phyloP scores from a whole-genome alignment of 2,329 filamentous ascomycete species.

The Trematosphaeria pertusa region DNA sequence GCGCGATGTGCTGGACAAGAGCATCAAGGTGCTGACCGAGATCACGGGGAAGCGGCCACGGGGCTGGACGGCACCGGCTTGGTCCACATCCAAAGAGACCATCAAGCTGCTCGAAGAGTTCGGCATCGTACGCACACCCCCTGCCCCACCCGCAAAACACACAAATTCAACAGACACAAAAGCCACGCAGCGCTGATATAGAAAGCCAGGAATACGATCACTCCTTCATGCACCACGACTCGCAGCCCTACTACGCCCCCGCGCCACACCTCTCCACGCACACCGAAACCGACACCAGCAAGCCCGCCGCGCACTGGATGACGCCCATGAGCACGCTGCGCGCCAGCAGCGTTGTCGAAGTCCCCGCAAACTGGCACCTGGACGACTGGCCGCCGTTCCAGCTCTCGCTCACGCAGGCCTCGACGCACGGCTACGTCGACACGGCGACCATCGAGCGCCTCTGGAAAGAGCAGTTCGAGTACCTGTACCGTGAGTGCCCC shows the following conservation, averaged over 20 bases:
- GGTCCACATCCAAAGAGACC: conserved; percentile 48
- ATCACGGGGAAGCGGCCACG: conserved; percentile 51
- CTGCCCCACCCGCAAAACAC: too few species aligned
- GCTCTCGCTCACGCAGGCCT: conserved; percentile 57
- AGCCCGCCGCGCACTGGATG: conserved; percentile 49
- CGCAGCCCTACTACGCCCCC: conserved; percentile 49
- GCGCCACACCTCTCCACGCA: conserved; percentile 52
- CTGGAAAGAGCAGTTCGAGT: conserved; percentile 58
- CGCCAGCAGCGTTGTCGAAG: conserved; percentile 50
- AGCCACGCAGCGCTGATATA: background rate
- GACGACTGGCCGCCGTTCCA: conserved; percentile 58
- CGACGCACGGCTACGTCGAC: conserved; percentile 58
- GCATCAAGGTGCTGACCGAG: conserved; percentile 48
- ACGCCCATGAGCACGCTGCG: conserved; percentile 43
- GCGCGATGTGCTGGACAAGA: conserved; percentile 45
- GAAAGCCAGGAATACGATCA: conserved; percentile 58
- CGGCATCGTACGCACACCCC: conserved; percentile 41
- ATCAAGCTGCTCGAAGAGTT: conserved; percentile 51
- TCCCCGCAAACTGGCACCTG: conserved; percentile 58
- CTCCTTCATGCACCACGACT: conserved; percentile 58
- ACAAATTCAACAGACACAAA: background rate
- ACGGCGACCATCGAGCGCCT: conserved; percentile 50
- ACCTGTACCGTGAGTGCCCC: conserved; percentile 49
- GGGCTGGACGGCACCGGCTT: conserved; percentile 55
- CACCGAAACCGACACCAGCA: conserved; percentile 38